These are phyloP conservation scores for Eimeria nieschulzi DNA, from an alignment of 169 alveolate genomes.

Conservation along the genomic window DNA sequence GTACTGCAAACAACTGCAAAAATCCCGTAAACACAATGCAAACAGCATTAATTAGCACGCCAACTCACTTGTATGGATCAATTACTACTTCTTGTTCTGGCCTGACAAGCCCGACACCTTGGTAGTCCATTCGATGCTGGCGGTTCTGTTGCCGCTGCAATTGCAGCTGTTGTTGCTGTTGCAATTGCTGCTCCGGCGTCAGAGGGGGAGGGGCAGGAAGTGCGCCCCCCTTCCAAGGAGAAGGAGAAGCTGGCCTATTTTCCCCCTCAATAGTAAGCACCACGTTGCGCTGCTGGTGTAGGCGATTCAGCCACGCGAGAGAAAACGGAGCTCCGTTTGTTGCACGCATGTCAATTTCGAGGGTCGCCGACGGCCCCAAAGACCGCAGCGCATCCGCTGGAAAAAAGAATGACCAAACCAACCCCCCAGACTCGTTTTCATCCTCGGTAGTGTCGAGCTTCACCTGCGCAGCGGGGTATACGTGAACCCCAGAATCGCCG, in stretches of 20 bases:
- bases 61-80: slow-evolving; percentile 20
- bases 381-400: slow-evolving; percentile 40
- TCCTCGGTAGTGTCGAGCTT: slow-evolving; percentile 48
- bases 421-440: background rate
- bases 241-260: background rate
- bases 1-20: too few relatives aligned
- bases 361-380: slow-evolving; percentile 30
- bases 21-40: too few relatives aligned
- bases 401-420: slow-evolving; percentile 60
- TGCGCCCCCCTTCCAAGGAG: slow-evolving; percentile 47
- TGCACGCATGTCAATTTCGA: slow-evolving; percentile 23
- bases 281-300: slow-evolving; percentile 11
- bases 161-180: slow-evolving; percentile 30
- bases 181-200: slow-evolving; percentile 22
- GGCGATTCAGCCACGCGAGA: slow-evolving; percentile 24
- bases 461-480: slow-evolving; percentile 58
- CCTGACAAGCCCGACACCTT: slow-evolving; percentile 15
- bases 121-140: background rate
- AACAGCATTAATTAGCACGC: too few relatives aligned
- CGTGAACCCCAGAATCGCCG: slow-evolving; percentile 39
- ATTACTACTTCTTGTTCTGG: background rate
- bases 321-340: slow-evolving; percentile 6
- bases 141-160: slow-evolving; percentile 6
- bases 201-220: slow-evolving; percentile 31
- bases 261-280: background rate